Evolutionary conservation across 2,329 filamentous ascomycete species (phyloP).

Genomic region (Endocalyx cinctus): DNA sequence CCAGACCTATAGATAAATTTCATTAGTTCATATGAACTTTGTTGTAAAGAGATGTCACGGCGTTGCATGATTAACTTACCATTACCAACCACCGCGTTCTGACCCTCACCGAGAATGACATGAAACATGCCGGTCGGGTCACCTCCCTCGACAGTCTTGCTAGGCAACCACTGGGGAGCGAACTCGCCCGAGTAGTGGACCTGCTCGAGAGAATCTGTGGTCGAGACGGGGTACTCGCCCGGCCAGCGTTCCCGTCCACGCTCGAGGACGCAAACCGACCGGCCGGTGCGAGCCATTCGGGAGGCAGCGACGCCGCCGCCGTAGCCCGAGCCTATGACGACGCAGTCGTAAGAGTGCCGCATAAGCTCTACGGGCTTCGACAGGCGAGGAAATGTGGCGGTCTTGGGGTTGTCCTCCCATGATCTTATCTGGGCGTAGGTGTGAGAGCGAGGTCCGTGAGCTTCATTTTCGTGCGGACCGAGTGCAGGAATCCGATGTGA

Average conservation of each 20-base stretch:
- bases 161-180: constrained; percentile 36
- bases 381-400: constrained; percentile 44
- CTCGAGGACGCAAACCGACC: constrained; percentile 61
- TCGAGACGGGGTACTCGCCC: constrained; percentile 54
- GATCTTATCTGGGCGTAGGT: constrained; percentile 24
- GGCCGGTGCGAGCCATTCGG: constrained; percentile 56
- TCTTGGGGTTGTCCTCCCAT: constrained; percentile 25
- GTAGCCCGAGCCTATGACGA: constrained; percentile 67
- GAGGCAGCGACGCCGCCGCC: constrained; percentile 63
- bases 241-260: constrained; percentile 62
- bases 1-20: constrained; percentile 42
- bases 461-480: constrained; percentile 28
- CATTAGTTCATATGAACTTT: background rate
- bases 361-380: constrained; percentile 55
- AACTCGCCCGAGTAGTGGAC: constrained; percentile 54
- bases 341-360: constrained; percentile 55
- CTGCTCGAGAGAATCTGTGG: constrained; percentile 43
- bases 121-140: constrained; percentile 61
- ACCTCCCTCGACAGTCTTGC: constrained; percentile 40
- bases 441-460: constrained; percentile 28
- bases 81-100: constrained; percentile 58
- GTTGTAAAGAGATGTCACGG: too few relatives aligned
- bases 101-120: constrained; percentile 56
- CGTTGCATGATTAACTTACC: constrained; percentile 42
- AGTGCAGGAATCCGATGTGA: constrained; percentile 24